These are phyloP conservation scores for Gracilaria domingensis DNA, from an alignment of 23 red algal species.

Conservation along the genomic window DNA sequence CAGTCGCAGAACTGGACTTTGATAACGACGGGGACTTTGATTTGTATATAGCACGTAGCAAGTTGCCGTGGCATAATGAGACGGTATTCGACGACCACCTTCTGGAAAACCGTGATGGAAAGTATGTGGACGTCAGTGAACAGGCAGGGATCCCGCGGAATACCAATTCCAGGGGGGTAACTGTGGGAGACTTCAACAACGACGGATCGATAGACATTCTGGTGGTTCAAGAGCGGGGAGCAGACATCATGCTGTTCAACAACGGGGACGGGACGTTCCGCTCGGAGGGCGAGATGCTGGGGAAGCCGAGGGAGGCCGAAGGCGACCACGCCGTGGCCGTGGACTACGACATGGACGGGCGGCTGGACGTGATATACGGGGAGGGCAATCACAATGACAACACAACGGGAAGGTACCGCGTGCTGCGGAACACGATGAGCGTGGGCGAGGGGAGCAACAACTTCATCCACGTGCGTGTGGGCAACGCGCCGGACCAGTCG, in stretches of 20 bases:
- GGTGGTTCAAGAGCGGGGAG: not conserved
- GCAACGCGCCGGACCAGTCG: not conserved
- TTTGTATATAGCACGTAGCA: slow-evolving; percentile 39
- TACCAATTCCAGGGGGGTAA: slow-evolving; percentile 41
- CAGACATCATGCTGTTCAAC: slow-evolving; percentile 39
- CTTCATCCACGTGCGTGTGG: slow-evolving; percentile 1
- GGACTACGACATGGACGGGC: slow-evolving; percentile 54
- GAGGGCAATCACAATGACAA: slow-evolving; percentile 12
- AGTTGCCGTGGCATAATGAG: not conserved
- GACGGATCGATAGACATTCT: slow-evolving; percentile 71
- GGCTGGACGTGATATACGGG: slow-evolving; percentile 11
- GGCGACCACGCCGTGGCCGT: slow-evolving; percentile 52
- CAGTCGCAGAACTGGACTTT: slow-evolving; percentile 63
- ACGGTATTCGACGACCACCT: not conserved
- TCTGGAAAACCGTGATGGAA: slow-evolving; percentile 25
- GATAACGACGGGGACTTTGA: slow-evolving; percentile 71
- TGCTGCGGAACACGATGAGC: not conserved
- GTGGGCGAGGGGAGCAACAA: not conserved
- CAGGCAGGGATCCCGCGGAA: slow-evolving; percentile 28
- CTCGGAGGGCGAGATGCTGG: not conserved
- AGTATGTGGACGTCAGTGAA: slow-evolving; percentile 21
- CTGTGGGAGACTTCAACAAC: slow-evolving; percentile 78
- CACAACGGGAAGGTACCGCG: not conserved
- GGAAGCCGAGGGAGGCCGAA: not conserved
- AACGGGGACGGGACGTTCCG: slow-evolving; percentile 50